Conservation (phyloP, 768 basidiomycete genomes). For the Rubroboletus satanas region DNA sequence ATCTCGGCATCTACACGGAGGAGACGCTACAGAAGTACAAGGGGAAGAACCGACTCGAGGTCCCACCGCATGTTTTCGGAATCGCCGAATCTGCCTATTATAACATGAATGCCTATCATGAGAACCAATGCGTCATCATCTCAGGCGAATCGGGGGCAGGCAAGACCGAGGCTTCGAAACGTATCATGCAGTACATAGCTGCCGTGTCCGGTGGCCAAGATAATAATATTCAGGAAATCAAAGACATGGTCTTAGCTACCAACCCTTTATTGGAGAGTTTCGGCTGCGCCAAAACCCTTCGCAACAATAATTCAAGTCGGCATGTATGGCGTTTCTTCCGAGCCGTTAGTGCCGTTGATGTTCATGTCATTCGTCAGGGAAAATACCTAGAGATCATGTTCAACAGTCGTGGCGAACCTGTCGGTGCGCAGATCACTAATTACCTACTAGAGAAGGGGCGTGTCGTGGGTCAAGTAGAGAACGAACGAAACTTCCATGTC, state of each 20-base stretch:
- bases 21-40: constrained; percentile 80
- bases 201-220: constrained; percentile 89
- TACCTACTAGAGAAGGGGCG: constrained; percentile 96
- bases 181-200: constrained; percentile 99
- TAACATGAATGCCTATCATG: constrained; percentile 98
- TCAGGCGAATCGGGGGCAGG: constrained; percentile 99
- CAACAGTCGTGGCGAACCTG: constrained; percentile 85
- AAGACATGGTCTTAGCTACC: constrained; percentile 99
- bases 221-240: constrained; percentile 93
- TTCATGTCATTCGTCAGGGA: constrained; percentile 51
- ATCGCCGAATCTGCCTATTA: constrained; percentile 98
- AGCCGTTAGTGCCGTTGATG: neutral
- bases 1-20: constrained; percentile 97
- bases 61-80: constrained; percentile 95
- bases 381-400: constrained; percentile 99
- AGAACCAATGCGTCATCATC: constrained; percentile 99
- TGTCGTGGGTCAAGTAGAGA: constrained; percentile 93
- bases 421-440: constrained; percentile 98
- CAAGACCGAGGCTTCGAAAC: constrained; percentile 98
- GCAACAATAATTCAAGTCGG: constrained; percentile 98
- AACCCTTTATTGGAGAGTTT: constrained; percentile 98
- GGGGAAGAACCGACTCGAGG: constrained; percentile 97
- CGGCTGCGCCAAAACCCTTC: constrained; percentile 96
- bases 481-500: constrained; percentile 97
- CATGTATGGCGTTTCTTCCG: constrained; percentile 62